Conservation (phyloP, 2,329 filamentous ascomycete genomes). For the Pseudocercospora cruenta region DNA sequence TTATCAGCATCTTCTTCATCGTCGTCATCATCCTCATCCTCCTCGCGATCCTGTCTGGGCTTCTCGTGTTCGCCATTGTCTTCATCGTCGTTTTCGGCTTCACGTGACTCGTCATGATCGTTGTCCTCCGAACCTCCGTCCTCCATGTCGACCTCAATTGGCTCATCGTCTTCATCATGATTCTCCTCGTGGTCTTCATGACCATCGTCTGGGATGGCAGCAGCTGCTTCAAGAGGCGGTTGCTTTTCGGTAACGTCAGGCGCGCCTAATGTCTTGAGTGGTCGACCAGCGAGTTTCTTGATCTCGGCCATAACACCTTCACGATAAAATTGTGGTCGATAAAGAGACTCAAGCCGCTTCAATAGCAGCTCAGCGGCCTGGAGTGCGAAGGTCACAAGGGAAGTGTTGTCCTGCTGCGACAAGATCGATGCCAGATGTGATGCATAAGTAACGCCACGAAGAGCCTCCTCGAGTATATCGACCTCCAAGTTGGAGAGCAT, state of each 20-base stretch:
- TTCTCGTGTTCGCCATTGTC: conserved; percentile 43
- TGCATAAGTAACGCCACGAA: conserved; percentile 88
- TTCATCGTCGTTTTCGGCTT: conserved; percentile 52
- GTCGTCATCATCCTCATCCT: conserved; percentile 44
- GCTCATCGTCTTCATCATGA: conserved; percentile 50
- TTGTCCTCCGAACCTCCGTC: conserved; percentile 17
- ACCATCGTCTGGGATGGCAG: conserved; percentile 23
- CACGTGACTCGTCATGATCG: conserved; percentile 58
- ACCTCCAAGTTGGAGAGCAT: conserved; percentile 96
- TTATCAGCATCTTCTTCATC: conserved; percentile 60
- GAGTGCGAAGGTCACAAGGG: conserved; percentile 81
- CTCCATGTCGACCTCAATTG: conserved; percentile 33
- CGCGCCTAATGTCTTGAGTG: conserved; percentile 28
- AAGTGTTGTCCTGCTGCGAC: conserved; percentile 90
- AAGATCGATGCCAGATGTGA: conserved; percentile 94
- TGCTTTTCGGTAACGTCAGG: conserved; percentile 17
- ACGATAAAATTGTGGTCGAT: conserved; percentile 94
- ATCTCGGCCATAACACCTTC: conserved; percentile 96
- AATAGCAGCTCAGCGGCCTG: conserved; percentile 89
- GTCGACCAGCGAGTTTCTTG: conserved; percentile 68
- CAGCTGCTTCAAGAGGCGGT: background rate
- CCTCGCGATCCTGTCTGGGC: conserved; percentile 12
- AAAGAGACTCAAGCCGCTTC: conserved; percentile 80
- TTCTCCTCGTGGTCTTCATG: conserved; percentile 51
- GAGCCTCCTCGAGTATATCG: conserved; percentile 78